Percentiles rank a stretch among this genome's conserved stretches.
phyloP scores from a whole-genome alignment of 495 filamentous ascomycete genomes.

The Rhizodiscina lignyota region DNA sequence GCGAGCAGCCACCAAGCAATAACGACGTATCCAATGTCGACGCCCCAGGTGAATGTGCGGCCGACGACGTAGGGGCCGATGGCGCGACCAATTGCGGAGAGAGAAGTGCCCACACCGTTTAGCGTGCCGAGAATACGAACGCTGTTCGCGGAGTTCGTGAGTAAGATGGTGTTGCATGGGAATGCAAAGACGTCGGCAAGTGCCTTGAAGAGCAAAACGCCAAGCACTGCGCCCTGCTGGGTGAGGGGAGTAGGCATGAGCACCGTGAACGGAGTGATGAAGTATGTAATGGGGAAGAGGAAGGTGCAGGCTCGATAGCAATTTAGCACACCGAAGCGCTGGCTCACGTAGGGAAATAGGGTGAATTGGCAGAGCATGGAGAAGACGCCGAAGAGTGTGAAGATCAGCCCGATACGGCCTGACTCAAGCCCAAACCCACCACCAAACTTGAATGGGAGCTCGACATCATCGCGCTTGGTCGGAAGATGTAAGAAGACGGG shows the following conservation, averaged over 20 bases:
- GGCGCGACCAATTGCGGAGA: neutral
- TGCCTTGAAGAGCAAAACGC: neutral
- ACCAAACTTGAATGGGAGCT: neutral
- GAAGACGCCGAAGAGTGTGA: neutral
- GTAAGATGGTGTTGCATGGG: neutral
- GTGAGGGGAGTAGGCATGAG: neutral
- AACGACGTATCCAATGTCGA: neutral
- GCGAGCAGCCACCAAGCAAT: neutral
- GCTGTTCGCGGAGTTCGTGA: slow-evolving; percentile 1
- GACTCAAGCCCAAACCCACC: slow-evolving; percentile 1
- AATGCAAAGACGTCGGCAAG: neutral
- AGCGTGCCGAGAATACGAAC: neutral
- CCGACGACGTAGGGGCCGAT: neutral
- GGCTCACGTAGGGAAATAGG: neutral
- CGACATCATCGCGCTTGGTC: neutral
- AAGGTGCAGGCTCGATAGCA: neutral
- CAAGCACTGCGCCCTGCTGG: neutral
- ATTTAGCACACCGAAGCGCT: neutral
- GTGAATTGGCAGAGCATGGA: neutral
- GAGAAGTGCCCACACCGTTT: neutral
- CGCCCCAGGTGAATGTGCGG: neutral
- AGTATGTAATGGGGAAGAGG: neutral
- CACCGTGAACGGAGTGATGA: neutral
- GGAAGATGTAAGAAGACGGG: neutral
- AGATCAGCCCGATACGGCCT: neutral